phyloP scores from a whole-genome alignment of 805 yeast genomes.

The Candida germanica region DNA sequence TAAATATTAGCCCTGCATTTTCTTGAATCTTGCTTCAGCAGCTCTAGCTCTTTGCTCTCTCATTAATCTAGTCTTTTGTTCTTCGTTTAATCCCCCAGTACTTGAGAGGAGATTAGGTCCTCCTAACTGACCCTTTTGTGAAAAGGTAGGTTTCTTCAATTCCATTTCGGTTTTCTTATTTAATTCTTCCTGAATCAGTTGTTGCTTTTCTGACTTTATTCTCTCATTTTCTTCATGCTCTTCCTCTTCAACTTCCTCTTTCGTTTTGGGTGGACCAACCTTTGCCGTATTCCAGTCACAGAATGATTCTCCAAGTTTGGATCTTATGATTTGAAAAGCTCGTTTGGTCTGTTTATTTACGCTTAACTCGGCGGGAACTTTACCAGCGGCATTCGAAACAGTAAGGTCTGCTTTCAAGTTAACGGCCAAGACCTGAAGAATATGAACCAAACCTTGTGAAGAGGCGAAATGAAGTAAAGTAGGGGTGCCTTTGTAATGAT shows the following conservation, averaged over 20 bases:
- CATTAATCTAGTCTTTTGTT: constrained; percentile 74
- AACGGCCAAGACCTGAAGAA: constrained; percentile 60
- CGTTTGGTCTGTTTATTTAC: constrained; percentile 42
- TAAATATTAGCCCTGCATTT: constrained; percentile 4
- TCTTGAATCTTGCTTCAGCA: constrained; percentile 76
- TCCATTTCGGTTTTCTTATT: constrained; percentile 41
- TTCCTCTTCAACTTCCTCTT: constrained; percentile 51
- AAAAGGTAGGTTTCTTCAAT: constrained; percentile 28
- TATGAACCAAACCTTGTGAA: constrained; percentile 59
- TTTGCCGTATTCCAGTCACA: constrained; percentile 70
- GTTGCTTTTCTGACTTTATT: constrained; percentile 38
- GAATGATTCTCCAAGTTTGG: constrained; percentile 61
- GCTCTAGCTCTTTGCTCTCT: constrained; percentile 96
- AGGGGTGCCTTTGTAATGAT: constrained; percentile 55
- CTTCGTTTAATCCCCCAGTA: constrained; percentile 62
- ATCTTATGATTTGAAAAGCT: constrained; percentile 68
- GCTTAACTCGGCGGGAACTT: constrained; percentile 68
- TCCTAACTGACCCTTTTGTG: constrained; percentile 32
- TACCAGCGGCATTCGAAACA: constrained; percentile 48
- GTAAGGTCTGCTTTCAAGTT: constrained; percentile 73
- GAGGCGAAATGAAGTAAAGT: constrained; percentile 80
- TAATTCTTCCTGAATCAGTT: constrained; percentile 42
- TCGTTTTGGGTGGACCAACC: constrained; percentile 58
- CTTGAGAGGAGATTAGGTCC: constrained; percentile 36
- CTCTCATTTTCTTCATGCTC: constrained; percentile 34